Evolutionary conservation across 345 rosid species (phyloP), one percentile per base, ranked within the genome.

Genomic region (Bretschneidera sinensis): DNA sequence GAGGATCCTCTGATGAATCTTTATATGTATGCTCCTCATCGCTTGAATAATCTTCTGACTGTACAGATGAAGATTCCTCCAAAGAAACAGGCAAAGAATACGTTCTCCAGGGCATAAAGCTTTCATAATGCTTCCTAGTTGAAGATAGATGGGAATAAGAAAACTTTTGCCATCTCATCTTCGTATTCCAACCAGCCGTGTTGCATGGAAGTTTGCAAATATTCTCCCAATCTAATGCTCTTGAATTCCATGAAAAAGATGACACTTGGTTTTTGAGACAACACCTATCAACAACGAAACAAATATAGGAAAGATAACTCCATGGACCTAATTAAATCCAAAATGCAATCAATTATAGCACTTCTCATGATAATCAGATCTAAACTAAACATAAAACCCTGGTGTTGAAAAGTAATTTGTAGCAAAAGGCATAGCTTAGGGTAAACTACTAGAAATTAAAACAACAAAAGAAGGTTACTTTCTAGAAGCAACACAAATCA

Each of bases 1-100:
- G 64, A 69, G 66, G 66, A 39, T 79, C 74, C 17, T 73, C 69
- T 9, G 72, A 59, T 59, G 83, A 74, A 63, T 75, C 81, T 53
- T 69, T 69, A 4, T 76, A 64, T 48, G 69, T 52, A 48, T 51
- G 31, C 54, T 71, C 81, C 51, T 63, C 78, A 20, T 78, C 76
- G 14, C 1, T 39, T 0, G 61, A 34, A 62, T 49, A 48, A 63
- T 71, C 72, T 57, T 64, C 83, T 17, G 74, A 59, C 52, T 60
- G 63, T 21, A 49, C 21, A 6, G 80, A 65, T 0, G 81, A 73
- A 6, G 83, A 74, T 62, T 79, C 84, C 71, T 82, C 87, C 60
- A 77, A 45, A 61, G 81, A 75, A 69, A 75, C 73, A 58, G 77
- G 65, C 52, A 73, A 48, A 47, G 73, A 35, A 68, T 59, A 73